These are phyloP conservation scores for Cercophora samala DNA, from an alignment of 495 filamentous ascomycete species.

Conservation along the genomic window DNA sequence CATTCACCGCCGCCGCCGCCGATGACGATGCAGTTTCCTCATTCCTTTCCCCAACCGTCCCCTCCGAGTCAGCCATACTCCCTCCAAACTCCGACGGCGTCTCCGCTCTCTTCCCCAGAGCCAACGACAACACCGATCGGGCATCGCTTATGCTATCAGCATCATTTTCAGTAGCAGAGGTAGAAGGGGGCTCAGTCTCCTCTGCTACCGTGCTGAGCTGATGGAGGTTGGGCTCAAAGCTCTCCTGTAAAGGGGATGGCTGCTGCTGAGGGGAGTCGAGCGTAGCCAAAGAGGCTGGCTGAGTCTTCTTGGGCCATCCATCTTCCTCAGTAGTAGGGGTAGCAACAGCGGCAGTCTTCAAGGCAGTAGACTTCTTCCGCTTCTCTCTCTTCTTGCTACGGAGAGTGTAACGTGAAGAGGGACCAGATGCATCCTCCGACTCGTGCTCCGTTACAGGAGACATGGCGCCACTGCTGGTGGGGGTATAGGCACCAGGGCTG, in stretches of 20 bases:
- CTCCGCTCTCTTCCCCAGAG: background rate
- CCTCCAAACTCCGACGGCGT: background rate
- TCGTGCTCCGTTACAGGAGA: constrained; percentile 16
- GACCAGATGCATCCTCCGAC: constrained; percentile 1
- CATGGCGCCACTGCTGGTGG: constrained; percentile 17
- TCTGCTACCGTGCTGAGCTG: constrained; percentile 34
- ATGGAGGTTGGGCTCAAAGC: constrained; percentile 20
- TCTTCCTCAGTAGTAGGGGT: constrained; percentile 19
- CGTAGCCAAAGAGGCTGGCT: constrained; percentile 15
- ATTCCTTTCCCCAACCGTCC: background rate
- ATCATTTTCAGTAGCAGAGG: background rate
- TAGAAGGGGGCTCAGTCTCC: constrained; percentile 20
- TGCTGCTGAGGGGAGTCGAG: constrained; percentile 9
- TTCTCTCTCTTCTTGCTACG: constrained; percentile 33
- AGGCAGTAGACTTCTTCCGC: constrained; percentile 12
- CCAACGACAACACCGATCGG: constrained; percentile 12
- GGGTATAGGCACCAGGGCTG: constrained; percentile 7
- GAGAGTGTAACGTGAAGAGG: constrained; percentile 26
- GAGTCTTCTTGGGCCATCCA: background rate
- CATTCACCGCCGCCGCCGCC: background rate
- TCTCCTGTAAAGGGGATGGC: constrained; percentile 16
- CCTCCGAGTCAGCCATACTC: constrained; percentile 1
- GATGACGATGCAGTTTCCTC: constrained; percentile 6
- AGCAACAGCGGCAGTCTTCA: constrained; percentile 21
- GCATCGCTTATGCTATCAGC: constrained; percentile 19